Evolutionary conservation across 2,329 filamentous ascomycete species (phyloP).

Genomic region (Alternaria conjuncta): DNA sequence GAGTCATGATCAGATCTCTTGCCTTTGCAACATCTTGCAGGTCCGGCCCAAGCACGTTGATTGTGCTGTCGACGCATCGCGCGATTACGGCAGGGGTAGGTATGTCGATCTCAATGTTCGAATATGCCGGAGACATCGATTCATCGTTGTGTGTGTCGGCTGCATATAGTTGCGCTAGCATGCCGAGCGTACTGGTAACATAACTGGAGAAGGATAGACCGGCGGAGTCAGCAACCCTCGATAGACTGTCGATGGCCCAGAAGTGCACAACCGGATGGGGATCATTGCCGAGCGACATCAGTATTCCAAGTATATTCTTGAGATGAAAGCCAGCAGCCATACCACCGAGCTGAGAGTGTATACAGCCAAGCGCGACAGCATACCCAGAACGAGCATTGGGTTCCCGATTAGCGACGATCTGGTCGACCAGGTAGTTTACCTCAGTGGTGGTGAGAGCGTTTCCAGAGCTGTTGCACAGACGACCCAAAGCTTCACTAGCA

Average conservation of each 20-base stretch:
- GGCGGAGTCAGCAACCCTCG: constrained; percentile 86
- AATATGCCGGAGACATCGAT: constrained; percentile 77
- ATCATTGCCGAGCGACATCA: constrained; percentile 98
- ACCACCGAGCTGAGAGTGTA: constrained; percentile 93
- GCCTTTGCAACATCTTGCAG: constrained; percentile 90
- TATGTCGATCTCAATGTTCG: constrained; percentile 87
- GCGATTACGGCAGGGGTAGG: constrained; percentile 83
- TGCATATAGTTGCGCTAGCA: constrained; percentile 92
- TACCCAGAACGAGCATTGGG: constrained; percentile 93
- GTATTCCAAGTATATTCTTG: constrained; percentile 94
- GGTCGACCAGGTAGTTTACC: constrained; percentile 91
- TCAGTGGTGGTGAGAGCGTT: constrained; percentile 88
- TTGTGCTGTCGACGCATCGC: constrained; percentile 89
- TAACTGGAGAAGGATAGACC: constrained; percentile 91
- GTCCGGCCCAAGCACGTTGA: constrained; percentile 95
- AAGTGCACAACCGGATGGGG: constrained; percentile 95
- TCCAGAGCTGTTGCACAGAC: constrained; percentile 83
- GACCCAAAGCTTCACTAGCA: constrained; percentile 83
- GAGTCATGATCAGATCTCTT: constrained; percentile 86
- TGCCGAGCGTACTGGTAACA: constrained; percentile 87
- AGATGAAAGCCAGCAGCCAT: constrained; percentile 97
- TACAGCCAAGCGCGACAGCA: constrained; percentile 89
- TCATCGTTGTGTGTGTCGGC: constrained; percentile 91
- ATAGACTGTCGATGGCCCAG: constrained; percentile 90
- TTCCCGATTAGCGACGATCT: constrained; percentile 91